Conservation (phyloP, 345 rosid genomes). For the Firmiana major region DNA sequence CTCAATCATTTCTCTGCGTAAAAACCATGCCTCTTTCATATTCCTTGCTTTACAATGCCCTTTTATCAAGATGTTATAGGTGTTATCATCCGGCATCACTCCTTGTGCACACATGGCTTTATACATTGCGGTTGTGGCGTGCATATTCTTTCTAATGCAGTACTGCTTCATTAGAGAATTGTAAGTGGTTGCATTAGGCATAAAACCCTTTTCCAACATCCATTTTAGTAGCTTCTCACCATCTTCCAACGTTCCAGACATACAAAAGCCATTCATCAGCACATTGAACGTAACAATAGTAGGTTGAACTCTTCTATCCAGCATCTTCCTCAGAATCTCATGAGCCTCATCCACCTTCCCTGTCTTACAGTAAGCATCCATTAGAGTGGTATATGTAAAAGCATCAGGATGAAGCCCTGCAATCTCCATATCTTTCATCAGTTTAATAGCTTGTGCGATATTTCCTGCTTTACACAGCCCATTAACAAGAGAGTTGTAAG, state of each 20-base stretch:
- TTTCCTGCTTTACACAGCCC: slow-evolving; percentile 83
- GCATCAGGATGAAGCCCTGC: slow-evolving; percentile 59
- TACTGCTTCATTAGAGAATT: slow-evolving; percentile 81
- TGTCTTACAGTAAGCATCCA: slow-evolving; percentile 75
- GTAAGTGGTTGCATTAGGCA: slow-evolving; percentile 72
- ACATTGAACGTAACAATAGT: slow-evolving; percentile 80
- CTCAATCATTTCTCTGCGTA: slow-evolving; percentile 56
- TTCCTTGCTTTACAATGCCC: slow-evolving; percentile 98
- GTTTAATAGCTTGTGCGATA: slow-evolving; percentile 56
- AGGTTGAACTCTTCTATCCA: slow-evolving; percentile 68
- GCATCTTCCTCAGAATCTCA: slow-evolving; percentile 65
- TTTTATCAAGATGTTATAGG: slow-evolving; percentile 71
- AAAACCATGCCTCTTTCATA: slow-evolving; percentile 95
- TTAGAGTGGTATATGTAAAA: slow-evolving; percentile 74
- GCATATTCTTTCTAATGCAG: slow-evolving; percentile 55
- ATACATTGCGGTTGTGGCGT: slow-evolving; percentile 43
- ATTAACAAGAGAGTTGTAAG: slow-evolving; percentile 72
- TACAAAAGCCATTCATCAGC: slow-evolving; percentile 84
- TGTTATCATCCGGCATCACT: slow-evolving; percentile 65
- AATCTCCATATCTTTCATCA: slow-evolving; percentile 69
- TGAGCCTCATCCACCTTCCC: slow-evolving; percentile 71
- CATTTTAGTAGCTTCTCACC: slow-evolving; percentile 73
- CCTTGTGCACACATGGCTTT: slow-evolving; percentile 58
- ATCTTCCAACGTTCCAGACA: slow-evolving; percentile 75
- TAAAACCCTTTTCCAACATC: slow-evolving; percentile 81